Percentiles rank a stretch among this genome's conserved stretches.
These are phyloP conservation scores for Biancaea sappan DNA, from an alignment of 306 rosid genomes.

Conservation along the genomic window DNA sequence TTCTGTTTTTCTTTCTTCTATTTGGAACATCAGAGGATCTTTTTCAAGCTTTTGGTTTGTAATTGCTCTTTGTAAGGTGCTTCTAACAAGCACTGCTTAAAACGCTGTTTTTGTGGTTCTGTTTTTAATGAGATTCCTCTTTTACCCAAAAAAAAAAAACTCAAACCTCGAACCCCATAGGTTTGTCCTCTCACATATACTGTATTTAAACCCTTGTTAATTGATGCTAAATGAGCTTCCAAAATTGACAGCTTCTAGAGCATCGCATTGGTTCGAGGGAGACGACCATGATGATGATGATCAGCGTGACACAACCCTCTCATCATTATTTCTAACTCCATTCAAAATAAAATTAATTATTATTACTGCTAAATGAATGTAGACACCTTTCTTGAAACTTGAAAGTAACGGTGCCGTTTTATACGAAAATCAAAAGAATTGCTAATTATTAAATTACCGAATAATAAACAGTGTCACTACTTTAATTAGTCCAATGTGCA, in stretches of 20 bases:
- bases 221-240: background rate
- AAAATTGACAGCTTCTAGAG: conserved; percentile 46
- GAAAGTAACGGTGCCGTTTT: conserved; percentile 53
- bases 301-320: conserved; percentile 80
- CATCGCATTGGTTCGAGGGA: conserved; percentile 24
- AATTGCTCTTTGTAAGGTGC: no score
- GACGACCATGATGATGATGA: conserved; percentile 56
- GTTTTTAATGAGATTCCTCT: no score
- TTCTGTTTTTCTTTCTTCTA: no score
- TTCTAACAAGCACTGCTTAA: no score
- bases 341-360: background rate
- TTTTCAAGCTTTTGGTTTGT: no score
- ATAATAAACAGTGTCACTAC: conserved; percentile 14
- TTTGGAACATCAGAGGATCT: no score
- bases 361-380: background rate
- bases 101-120: no score
- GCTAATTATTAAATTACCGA: background rate
- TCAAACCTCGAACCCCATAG: no score
- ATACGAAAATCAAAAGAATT: background rate
- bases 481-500: conserved; percentile 30
- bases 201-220: background rate
- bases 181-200: background rate
- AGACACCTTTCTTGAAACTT: background rate
- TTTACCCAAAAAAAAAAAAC: no score
- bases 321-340: conserved; percentile 53